Evolutionary conservation across 768 basidiomycete genomes (phyloP).

Genomic region (Lentinula aciculospora): DNA sequence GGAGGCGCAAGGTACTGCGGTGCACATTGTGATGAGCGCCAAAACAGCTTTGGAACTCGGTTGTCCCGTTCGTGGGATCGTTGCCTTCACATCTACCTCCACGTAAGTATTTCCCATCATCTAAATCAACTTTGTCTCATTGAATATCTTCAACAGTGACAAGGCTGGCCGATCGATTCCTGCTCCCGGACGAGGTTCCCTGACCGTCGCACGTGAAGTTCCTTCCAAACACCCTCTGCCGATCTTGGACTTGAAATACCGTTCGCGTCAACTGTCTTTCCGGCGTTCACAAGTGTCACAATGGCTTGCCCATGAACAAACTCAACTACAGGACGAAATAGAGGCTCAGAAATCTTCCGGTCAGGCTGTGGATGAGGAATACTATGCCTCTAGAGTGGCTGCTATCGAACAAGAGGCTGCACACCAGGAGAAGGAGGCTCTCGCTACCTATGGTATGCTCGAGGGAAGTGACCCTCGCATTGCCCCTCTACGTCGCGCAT

Average conservation of each 20-base stretch:
- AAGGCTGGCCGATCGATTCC: slow-evolving; percentile 98
- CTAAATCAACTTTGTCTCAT: not conserved
- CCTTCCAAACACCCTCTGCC: slow-evolving; percentile 73
- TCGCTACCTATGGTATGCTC: slow-evolving; percentile 95
- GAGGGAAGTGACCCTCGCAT: slow-evolving; percentile 81
- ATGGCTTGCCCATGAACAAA: slow-evolving; percentile 89
- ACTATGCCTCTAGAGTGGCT: slow-evolving; percentile 69
- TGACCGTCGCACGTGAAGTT: slow-evolving; percentile 84
- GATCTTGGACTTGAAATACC: slow-evolving; percentile 81
- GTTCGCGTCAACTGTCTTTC: slow-evolving; percentile 91
- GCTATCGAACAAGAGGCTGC: slow-evolving; percentile 87
- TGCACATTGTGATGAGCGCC: slow-evolving; percentile 96
- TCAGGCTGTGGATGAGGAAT: slow-evolving; percentile 53
- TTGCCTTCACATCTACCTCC: slow-evolving; percentile 95
- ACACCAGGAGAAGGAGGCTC: slow-evolving; percentile 88
- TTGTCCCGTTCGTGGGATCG: slow-evolving; percentile 86
- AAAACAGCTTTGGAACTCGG: slow-evolving; percentile 95
- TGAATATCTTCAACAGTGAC: slow-evolving; percentile 50
- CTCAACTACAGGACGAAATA: slow-evolving; percentile 76
- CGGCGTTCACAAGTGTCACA: slow-evolving; percentile 91
- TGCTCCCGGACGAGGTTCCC: slow-evolving; percentile 91
- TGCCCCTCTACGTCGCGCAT: slow-evolving; percentile 88
- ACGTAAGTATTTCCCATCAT: slow-evolving; percentile 49
- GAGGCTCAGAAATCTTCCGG: slow-evolving; percentile 51
- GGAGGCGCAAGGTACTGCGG: slow-evolving; percentile 96